Evolutionary conservation across 2,329 filamentous ascomycete species (phyloP), one percentile per base, ranked within the genome.

Genomic region (Xylaria sp.): DNA sequence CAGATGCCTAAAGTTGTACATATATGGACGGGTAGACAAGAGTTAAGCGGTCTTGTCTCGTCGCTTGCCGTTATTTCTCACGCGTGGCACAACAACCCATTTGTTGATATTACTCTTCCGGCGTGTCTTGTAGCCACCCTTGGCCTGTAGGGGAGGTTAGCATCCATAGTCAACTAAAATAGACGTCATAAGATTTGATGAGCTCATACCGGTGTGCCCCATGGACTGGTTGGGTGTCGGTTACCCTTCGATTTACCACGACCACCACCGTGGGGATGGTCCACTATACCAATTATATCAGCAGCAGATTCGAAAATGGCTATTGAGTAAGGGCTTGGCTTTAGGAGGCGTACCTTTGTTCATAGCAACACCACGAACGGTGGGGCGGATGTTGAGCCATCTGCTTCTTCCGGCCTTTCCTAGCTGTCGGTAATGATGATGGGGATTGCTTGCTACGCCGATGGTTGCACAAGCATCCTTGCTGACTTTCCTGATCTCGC

Each of bases 201-300:
- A 70, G 47, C 73, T 89, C 93, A 84, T 91, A 97, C 94, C 78
- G 93, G 95, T 79, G 90, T 91, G 79, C 97, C 96, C 96, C 97
- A 99, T 67, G 96, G 96, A 83, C 93, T 97, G 75, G 96, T 93
- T 39, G 97, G 96, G 79, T 97, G 87, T 69, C 94, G 90, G 79
- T 98, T 97, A 89, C 96, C 94, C 93, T 99, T 99, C 66, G 94
- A 98, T 85, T 99, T 99, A 85, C 96, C 96, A 86, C 97, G 90
- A 82, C 96, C 96, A 92, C 96, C 96, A 88, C 96, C 96, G 81
- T 99, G 96, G 78, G 96, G 96, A 86, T 99, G 96, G 78, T 99
- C 96, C 76, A 90, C 92, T 89, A 76, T 57, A 71, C 53, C 69
- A 39, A 12, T 12, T 39, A 47, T 62, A 61, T 71, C n/a, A 65